A percentile compares a stretch with the other conserved stretches of the same genome.
Conservation (phyloP, 257 asterid genomes). For the Solanum etuberosum region DNA sequence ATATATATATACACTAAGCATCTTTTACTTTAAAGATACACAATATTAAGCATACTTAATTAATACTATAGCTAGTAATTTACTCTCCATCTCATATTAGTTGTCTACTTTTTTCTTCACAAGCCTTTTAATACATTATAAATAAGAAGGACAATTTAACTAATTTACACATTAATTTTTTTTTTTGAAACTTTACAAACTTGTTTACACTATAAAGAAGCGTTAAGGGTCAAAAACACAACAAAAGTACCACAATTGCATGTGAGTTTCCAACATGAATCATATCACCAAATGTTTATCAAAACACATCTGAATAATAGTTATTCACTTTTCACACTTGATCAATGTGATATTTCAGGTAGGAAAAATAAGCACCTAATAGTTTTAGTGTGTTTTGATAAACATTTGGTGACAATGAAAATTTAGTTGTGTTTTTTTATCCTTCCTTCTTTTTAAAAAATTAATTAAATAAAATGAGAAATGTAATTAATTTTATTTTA, state of each 20-base stretch:
- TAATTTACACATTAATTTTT: neutral
- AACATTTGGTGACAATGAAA: neutral
- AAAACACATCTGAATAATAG: too few relatives aligned
- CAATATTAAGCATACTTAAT: neutral
- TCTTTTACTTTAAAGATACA: neutral
- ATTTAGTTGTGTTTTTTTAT: too few relatives aligned
- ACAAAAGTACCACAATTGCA: too few relatives aligned
- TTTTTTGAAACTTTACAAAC: neutral
- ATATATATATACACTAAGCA: neutral
- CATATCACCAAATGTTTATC: too few relatives aligned
- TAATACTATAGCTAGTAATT: neutral
- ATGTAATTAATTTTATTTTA: too few relatives aligned
- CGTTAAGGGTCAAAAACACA: neutral
- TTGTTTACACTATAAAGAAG: neutral
- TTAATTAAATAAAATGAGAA: too few relatives aligned
- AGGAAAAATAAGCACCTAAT: too few relatives aligned
- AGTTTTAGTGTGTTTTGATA: neutral
- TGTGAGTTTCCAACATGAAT: too few relatives aligned
- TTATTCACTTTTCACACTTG: too few relatives aligned
- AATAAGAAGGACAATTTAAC: neutral
- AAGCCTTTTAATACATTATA: neutral
- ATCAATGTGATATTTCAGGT: neutral
- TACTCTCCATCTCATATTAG: neutral
- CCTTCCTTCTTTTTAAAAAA: neutral
- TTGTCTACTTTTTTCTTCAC: neutral